Evolutionary conservation across 2,329 filamentous ascomycete genomes (phyloP), one percentile per base, ranked within the genome.

Genomic region (Sarocladium oryzae): DNA sequence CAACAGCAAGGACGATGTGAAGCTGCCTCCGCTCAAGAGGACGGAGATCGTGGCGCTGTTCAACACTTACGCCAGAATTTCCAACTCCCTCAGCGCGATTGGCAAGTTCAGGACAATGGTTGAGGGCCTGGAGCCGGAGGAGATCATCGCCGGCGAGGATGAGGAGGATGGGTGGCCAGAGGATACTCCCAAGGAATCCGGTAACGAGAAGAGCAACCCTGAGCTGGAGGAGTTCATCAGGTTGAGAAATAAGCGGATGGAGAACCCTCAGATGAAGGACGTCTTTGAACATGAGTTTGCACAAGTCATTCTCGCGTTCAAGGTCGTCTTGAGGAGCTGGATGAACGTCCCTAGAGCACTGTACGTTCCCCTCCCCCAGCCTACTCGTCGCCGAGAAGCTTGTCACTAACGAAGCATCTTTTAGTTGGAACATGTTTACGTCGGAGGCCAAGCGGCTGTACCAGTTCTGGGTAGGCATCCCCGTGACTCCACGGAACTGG

Each of bases 11-110:
- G 78, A 85, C 56, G 78, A 76, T n/a, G 32, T 32, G 11, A 28
- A 36, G 8, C 65, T 77, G 2, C 90, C 89, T 1, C 73, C 79
- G 13, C 78, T 97, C 18, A 84, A 91, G 64, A 79, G 93, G 56
- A 97, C 92, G 1, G 93, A 99, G 69, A 76, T 99, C 10, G 93
- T 99, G 18, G 89, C 93, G 2, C 76, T 99, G 18, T 86, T 97
- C 71, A 99, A 99, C 69, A 97, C 93, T 0, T 85, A 96, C 53
- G 89, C 88, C 26, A 82, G 92, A 32, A 84, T 97, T 56, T 89
- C 88, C 56, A 85, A 87, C 65, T 93, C 89, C 50, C 70, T 99
- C 55, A 75, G 78, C 30, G 85, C 89, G 0, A 78, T 96, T 38
- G 79, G 82, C 52, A 76, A 84, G 51, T 97, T 99, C 72, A 71